Percentiles rank a stretch among this genome's conserved stretches.
Evolutionary conservation across 1,284 basidiomycete species (phyloP).

Genomic region (Afroboletus lepidellus): DNA sequence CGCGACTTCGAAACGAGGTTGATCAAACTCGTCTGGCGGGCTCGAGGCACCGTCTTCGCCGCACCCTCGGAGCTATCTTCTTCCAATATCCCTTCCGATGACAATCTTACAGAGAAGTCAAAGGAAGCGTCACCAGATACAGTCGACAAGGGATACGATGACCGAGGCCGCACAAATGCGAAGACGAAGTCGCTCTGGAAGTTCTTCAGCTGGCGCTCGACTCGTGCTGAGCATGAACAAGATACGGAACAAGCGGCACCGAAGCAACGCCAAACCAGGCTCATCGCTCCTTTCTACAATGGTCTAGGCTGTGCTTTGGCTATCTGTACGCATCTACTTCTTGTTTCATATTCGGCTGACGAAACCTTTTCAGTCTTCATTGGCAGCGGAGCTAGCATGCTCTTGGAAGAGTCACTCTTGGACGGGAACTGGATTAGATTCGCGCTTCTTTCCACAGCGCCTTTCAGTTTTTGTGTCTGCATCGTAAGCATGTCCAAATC

Average conservation of each 20-base stretch:
- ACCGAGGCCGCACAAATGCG: constrained; percentile 9
- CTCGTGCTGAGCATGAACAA: constrained; percentile 19
- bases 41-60: constrained; percentile 37
- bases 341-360: constrained; percentile 12
- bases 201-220: constrained; percentile 36
- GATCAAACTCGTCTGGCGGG: constrained; percentile 78
- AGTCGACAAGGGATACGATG: constrained; percentile 34
- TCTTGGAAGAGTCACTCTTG: constrained; percentile 66
- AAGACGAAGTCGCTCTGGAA: constrained; percentile 25
- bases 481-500: constrained; percentile 47
- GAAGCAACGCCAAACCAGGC: constrained; percentile 46
- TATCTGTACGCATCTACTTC: constrained; percentile 47
- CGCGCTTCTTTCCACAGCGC: constrained; percentile 58
- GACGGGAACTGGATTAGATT: constrained; percentile 67
- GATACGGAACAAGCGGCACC: constrained; percentile 52
- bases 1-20: constrained; percentile 73
- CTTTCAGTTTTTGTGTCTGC: constrained; percentile 74
- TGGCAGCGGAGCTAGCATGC: constrained; percentile 49
- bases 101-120: constrained; percentile 51
- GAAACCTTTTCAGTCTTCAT: constrained; percentile 51
- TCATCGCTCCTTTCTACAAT: constrained; percentile 76
- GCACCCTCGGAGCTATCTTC: constrained; percentile 47
- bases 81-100: constrained; percentile 48
- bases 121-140: constrained; percentile 26
- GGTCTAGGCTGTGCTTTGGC: constrained; percentile 69